These are phyloP conservation scores for Hypoxylon sp. DNA, from an alignment of 2,329 filamentous ascomycete species.

Conservation along the genomic window DNA sequence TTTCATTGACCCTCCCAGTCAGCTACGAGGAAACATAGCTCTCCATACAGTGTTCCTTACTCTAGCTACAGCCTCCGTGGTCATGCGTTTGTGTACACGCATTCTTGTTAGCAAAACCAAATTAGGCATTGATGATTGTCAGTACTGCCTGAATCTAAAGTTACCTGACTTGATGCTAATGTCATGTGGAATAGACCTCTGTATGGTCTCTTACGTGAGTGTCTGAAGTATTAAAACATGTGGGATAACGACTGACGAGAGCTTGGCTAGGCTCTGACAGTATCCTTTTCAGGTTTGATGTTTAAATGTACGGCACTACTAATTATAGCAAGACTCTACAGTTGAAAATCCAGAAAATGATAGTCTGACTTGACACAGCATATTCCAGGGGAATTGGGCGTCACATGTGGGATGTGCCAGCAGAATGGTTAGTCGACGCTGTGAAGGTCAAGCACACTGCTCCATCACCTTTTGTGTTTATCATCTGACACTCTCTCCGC, in stretches of 20 bases:
- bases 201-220: not conserved
- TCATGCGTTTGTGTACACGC: not conserved
- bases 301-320: not conserved
- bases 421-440: not conserved
- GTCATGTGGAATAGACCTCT: not conserved
- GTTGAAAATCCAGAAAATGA: not conserved
- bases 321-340: not conserved
- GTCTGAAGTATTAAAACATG: not conserved
- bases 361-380: not conserved
- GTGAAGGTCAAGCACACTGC: not conserved
- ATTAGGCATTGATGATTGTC: not conserved
- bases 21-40: constrained; percentile 1
- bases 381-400: not conserved
- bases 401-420: not conserved
- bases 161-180: not conserved
- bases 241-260: not conserved
- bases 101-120: not conserved
- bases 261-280: not conserved
- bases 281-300: not conserved
- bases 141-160: not conserved
- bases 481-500: not conserved
- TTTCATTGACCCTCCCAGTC: not conserved
- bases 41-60: not conserved
- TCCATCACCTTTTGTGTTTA: not conserved
- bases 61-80: not conserved